Conservation (phyloP, 2,329 filamentous ascomycete species). For the Phyllosticta ampelicida region DNA sequence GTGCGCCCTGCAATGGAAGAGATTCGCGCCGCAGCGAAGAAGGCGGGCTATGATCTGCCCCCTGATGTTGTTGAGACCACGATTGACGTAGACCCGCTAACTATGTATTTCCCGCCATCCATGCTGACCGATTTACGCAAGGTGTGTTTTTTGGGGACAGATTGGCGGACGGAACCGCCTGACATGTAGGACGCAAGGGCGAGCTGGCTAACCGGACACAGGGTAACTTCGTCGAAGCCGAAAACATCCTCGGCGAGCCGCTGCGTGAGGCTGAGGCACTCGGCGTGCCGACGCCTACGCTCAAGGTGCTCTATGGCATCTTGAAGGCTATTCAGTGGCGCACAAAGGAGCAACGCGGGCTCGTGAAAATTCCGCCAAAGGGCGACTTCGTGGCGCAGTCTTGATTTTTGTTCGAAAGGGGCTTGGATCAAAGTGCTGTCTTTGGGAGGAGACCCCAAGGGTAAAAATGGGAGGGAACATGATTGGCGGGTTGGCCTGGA, state of each 20-base stretch:
- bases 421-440: background rate
- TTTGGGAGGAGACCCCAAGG: background rate
- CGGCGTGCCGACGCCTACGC: conserved; percentile 41
- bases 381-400: conserved; percentile 8
- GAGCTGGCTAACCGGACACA: conserved; percentile 12
- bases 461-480: too few species aligned
- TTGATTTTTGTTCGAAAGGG: background rate
- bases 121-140: conserved; percentile 46
- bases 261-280: conserved; percentile 38
- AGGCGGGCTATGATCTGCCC: conserved; percentile 33
- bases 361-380: conserved; percentile 23
- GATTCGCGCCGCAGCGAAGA: conserved; percentile 36
- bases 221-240: conserved; percentile 47
- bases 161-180: too few species aligned
- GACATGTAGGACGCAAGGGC: too few species aligned
- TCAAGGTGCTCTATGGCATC: conserved; percentile 39
- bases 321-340: conserved; percentile 40
- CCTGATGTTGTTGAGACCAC: conserved; percentile 34
- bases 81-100: conserved; percentile 40
- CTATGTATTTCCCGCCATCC: conserved; percentile 41
- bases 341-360: conserved; percentile 35
- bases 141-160: conserved; percentile 15
- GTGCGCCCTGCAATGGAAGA: conserved; percentile 45
- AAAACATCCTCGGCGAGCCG: conserved; percentile 48
- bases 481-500: too few species aligned